phyloP scores from a whole-genome alignment of 306 rosid genomes.

The Nissolia schottii region DNA sequence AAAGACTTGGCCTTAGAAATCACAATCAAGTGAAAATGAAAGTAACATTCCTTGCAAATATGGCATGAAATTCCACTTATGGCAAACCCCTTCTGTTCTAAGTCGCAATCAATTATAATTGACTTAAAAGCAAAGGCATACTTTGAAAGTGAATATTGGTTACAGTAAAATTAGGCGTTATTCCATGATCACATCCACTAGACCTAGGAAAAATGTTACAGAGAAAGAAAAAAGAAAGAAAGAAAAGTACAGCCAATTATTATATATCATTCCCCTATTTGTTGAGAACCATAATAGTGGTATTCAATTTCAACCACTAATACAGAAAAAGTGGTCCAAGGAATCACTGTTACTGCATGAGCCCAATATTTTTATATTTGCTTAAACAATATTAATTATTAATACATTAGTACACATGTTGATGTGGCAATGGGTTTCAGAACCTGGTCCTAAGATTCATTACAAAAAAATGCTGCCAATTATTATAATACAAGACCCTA shows the following conservation, averaged over 20 bases:
- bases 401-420: background rate
- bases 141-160: conserved; percentile 7
- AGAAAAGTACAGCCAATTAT: background rate
- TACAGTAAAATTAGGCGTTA: background rate
- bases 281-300: background rate
- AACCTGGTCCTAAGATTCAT: background rate
- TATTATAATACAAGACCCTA: background rate
- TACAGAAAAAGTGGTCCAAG: background rate
- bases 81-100: background rate
- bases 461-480: background rate
- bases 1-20: background rate
- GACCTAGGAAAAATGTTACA: background rate
- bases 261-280: background rate
- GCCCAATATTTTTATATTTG: background rate
- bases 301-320: background rate
- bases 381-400: background rate
- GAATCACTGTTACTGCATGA: background rate
- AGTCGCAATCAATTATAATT: background rate
- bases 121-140: conserved; percentile 4
- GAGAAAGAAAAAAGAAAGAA: background rate
- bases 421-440: background rate
- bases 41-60: conserved; percentile 8
- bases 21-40: background rate
- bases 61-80: conserved; percentile 1
- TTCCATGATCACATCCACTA: background rate